These are phyloP conservation scores for Aurantiochytrium sp. DNA, from an alignment of 108 stramenopile species.

Conservation along the genomic window DNA sequence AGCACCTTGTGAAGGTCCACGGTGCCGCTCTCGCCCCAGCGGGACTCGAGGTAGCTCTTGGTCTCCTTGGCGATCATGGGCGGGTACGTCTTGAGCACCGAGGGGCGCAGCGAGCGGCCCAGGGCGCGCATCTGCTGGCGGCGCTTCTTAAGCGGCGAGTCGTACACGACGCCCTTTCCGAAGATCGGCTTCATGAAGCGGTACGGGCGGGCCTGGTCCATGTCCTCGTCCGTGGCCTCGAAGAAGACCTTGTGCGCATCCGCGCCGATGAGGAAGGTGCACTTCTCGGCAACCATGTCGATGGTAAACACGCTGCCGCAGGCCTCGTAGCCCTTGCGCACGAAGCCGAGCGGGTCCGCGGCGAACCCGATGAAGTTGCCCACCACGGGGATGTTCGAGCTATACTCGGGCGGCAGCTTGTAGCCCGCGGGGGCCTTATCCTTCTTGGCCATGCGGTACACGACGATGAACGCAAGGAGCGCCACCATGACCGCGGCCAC, in stretches of 20 bases:
- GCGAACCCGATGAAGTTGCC: slow-evolving; percentile 80
- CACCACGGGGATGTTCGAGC: slow-evolving; percentile 61
- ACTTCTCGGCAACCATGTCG: slow-evolving; percentile 76
- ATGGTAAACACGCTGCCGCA: slow-evolving; percentile 51
- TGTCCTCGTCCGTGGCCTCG: slow-evolving; percentile 78
- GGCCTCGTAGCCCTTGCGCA: slow-evolving; percentile 71
- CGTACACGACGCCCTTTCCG: slow-evolving; percentile 88
- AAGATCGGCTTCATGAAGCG: slow-evolving; percentile 97
- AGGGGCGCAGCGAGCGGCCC: slow-evolving; percentile 81
- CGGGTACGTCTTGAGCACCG: slow-evolving; percentile 85
- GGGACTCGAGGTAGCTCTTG: slow-evolving; percentile 64
- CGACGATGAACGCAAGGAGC: neutral
- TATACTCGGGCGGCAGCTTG: slow-evolving; percentile 12
- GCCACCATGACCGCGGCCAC: neutral
- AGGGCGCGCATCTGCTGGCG: slow-evolving; percentile 92
- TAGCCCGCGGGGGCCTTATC: slow-evolving; percentile 25
- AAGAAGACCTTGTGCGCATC: slow-evolving; percentile 92
- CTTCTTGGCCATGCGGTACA: neutral
- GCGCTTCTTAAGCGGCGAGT: slow-evolving; percentile 84
- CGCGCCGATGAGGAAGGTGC: slow-evolving; percentile 96
- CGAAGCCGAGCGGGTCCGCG: slow-evolving; percentile 79
- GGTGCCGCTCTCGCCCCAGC: slow-evolving; percentile 68
- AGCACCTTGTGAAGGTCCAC: slow-evolving; percentile 81
- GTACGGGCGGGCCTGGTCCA: slow-evolving; percentile 91
- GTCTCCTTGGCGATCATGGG: slow-evolving; percentile 91